These are phyloP conservation scores for Claviceps citrina DNA, from an alignment of 2,329 filamentous ascomycete genomes.

Conservation along the genomic window DNA sequence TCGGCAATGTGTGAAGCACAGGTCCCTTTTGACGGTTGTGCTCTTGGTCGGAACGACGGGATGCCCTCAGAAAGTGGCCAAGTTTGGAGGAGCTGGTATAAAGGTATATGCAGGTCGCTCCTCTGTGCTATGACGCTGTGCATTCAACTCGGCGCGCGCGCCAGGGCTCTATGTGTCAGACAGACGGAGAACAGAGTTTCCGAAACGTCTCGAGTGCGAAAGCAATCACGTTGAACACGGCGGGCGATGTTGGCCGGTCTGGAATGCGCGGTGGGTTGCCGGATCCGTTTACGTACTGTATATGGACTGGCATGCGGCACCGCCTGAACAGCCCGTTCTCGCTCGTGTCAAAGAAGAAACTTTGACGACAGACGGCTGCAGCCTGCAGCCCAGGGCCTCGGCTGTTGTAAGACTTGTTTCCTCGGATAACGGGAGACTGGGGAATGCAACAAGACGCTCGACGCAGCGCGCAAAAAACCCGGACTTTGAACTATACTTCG, in stretches of 20 bases:
- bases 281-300: too few species aligned
- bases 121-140: too few species aligned
- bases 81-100: background rate
- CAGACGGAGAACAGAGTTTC: background rate
- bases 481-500: background rate
- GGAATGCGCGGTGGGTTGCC: slow-evolving; percentile 5
- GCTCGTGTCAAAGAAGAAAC: slow-evolving; percentile 1
- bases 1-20: too few species aligned
- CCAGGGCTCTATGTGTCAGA: too few species aligned
- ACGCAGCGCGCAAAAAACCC: background rate
- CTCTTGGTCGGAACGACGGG: too few species aligned
- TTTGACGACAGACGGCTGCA: background rate
- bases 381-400: background rate
- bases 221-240: slow-evolving; percentile 2
- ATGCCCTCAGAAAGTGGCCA: background rate
- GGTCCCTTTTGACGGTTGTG: too few species aligned
- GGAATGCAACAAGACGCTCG: background rate
- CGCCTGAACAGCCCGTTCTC: slow-evolving; percentile 4
- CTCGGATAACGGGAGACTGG: background rate
- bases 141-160: too few species aligned
- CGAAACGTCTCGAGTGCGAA: background rate
- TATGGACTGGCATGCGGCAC: slow-evolving; percentile 5
- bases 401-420: background rate
- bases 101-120: slow-evolving; percentile 1
- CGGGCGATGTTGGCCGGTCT: background rate